phyloP scores from a whole-genome alignment of 2,329 filamentous ascomycete genomes.

The Fusarium nelsonii region DNA sequence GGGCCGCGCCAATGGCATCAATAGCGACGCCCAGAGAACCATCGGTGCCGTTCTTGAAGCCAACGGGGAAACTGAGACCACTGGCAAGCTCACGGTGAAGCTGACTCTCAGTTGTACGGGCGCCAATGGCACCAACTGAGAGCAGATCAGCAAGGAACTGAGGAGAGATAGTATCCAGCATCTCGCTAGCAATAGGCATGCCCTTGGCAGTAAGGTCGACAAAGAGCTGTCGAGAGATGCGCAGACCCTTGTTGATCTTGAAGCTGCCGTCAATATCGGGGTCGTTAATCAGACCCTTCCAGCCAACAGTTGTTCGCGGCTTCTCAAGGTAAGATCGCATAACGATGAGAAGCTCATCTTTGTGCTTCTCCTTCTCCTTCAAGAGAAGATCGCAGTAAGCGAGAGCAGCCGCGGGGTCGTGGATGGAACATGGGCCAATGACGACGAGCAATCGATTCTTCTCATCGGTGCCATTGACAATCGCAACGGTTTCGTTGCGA shows the following conservation, averaged over 20 bases:
- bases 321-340: conserved; percentile 99
- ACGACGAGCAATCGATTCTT: conserved; percentile 76
- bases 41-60: conserved; percentile 99
- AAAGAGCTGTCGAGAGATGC: conserved; percentile 88
- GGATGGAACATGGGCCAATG: conserved; percentile 96
- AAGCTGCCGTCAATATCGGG: conserved; percentile 98
- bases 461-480: conserved; percentile 75
- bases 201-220: conserved; percentile 90
- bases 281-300: conserved; percentile 99
- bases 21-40: conserved; percentile 90
- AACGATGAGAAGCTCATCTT: conserved; percentile 90
- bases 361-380: conserved; percentile 86
- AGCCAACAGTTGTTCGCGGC: conserved; percentile 95
- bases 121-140: conserved; percentile 91
- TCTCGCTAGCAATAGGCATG: conserved; percentile 97
- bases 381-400: conserved; percentile 92
- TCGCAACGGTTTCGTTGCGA: conserved; percentile 73
- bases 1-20: conserved; percentile 93
- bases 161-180: conserved; percentile 97
- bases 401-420: conserved; percentile 90
- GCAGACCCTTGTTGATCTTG: conserved; percentile 98
- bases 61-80: conserved; percentile 95
- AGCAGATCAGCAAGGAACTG: conserved; percentile 95
- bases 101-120: conserved; percentile 96
- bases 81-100: conserved; percentile 94